A percentile compares a stretch with the other conserved stretches of the same genome.
Conservation (phyloP, 352 stramenopile species). For the Globisporangium lucens region DNA sequence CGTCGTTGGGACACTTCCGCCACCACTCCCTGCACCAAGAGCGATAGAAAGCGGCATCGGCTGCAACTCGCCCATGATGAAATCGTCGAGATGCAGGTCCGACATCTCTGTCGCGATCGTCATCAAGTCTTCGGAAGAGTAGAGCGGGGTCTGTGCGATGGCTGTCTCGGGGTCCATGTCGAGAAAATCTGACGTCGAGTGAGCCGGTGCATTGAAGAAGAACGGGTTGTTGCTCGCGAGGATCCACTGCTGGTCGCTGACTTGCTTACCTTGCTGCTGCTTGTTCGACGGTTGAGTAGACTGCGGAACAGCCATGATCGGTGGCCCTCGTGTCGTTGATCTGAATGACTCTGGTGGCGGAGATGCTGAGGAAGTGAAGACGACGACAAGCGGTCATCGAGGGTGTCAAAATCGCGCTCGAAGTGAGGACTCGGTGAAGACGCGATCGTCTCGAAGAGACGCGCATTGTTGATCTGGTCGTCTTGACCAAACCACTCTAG, state of each 20-base stretch:
- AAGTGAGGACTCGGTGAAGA: constrained; percentile 28
- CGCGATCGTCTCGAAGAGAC: constrained; percentile 51
- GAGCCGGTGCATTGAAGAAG: constrained; percentile 24
- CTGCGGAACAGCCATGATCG: neutral
- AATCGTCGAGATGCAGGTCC: constrained; percentile 69
- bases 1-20: constrained; percentile 4
- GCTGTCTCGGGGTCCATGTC: constrained; percentile 69
- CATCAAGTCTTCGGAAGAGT: constrained; percentile 55
- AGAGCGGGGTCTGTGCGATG: constrained; percentile 63
- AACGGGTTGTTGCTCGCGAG: constrained; percentile 53
- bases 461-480: constrained; percentile 54
- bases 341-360: neutral
- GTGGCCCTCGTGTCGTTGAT: neutral
- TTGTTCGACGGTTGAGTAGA: neutral
- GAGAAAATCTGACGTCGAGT: constrained; percentile 29
- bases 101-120: constrained; percentile 48
- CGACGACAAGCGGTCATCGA: neutral
- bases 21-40: constrained; percentile 8
- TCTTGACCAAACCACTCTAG: constrained; percentile 54
- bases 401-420: constrained; percentile 12
- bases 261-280: constrained; percentile 6
- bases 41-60: constrained; percentile 8
- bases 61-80: constrained; percentile 37
- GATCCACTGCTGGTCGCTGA: constrained; percentile 48
- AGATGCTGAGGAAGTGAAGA: neutral